Conservation (phyloP, 2,329 filamentous ascomycete species). For the Talaromyces sp. region DNA sequence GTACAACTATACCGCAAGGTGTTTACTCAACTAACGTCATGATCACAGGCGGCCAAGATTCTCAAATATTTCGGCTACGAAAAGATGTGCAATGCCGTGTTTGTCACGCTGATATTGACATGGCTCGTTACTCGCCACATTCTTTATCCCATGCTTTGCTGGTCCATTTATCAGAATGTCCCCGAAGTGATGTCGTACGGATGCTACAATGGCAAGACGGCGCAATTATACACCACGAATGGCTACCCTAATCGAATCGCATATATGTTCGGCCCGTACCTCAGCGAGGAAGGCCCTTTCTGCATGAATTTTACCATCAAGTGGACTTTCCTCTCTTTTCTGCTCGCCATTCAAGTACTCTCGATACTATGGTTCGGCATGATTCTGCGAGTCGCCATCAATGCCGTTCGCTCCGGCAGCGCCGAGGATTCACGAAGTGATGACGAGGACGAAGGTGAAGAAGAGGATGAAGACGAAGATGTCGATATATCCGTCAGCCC, state of each 20-base stretch:
- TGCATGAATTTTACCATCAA: slow-evolving; percentile 75
- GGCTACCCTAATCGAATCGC: slow-evolving; percentile 45
- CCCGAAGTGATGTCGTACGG: slow-evolving; percentile 61
- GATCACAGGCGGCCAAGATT: slow-evolving; percentile 73
- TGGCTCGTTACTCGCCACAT: slow-evolving; percentile 85
- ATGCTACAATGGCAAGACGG: slow-evolving; percentile 61
- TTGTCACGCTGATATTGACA: slow-evolving; percentile 77
- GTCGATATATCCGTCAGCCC: slow-evolving; percentile 18
- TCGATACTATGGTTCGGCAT: slow-evolving; percentile 85
- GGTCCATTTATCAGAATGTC: slow-evolving; percentile 70
- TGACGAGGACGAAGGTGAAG: slow-evolving; percentile 70
- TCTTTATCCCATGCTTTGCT: slow-evolving; percentile 73
- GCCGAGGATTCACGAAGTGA: slow-evolving; percentile 88
- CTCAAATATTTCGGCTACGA: slow-evolving; percentile 83
- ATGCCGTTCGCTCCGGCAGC: slow-evolving; percentile 67
- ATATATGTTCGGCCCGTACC: slow-evolving; percentile 71
- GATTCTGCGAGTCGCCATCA: slow-evolving; percentile 77
- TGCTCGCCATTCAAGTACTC: slow-evolving; percentile 74
- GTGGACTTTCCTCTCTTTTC: slow-evolving; percentile 70
- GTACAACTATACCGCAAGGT: slow-evolving; percentile 29
- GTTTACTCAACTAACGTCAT: neutral
- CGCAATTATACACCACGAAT: slow-evolving; percentile 33
- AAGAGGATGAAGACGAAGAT: slow-evolving; percentile 45
- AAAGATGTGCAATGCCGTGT: slow-evolving; percentile 73
- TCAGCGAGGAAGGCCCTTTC: slow-evolving; percentile 65